Conservation (phyloP, 2,329 filamentous ascomycete genomes). For the Clonostachys byssicola region DNA sequence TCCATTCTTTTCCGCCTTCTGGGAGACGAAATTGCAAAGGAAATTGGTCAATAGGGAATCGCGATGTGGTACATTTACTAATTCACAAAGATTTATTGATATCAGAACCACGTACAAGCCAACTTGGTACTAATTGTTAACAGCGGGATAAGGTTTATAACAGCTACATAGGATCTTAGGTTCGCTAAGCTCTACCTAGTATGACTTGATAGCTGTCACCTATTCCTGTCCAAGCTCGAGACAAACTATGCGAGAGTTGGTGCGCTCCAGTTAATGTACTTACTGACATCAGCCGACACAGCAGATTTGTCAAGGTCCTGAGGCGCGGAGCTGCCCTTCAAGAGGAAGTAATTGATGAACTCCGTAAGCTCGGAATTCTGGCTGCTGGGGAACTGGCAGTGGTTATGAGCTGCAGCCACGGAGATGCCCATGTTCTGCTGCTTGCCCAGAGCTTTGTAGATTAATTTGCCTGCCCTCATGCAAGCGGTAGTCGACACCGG, state of each 20-base stretch:
- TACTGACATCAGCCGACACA: background rate
- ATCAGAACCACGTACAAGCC: too few relatives aligned
- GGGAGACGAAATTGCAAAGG: too few relatives aligned
- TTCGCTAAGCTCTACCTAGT: too few relatives aligned
- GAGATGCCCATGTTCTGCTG: conserved; percentile 54
- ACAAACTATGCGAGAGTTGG: background rate
- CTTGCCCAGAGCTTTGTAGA: conserved; percentile 49
- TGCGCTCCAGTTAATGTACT: conserved; percentile 1
- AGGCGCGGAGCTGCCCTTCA: conserved; percentile 20
- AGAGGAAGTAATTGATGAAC: conserved; percentile 52
- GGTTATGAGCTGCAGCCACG: conserved; percentile 46
- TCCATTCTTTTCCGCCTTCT: too few relatives aligned
- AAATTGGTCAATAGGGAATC: too few relatives aligned
- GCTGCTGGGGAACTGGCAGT: conserved; percentile 50
- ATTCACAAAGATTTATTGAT: too few relatives aligned
- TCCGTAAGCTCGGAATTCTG: conserved; percentile 46
- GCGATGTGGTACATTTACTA: too few relatives aligned
- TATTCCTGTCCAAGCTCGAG: too few relatives aligned
- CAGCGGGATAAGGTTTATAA: too few relatives aligned
- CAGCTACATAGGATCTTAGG: too few relatives aligned
- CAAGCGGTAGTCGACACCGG: conserved; percentile 51
- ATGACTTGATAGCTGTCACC: too few relatives aligned
- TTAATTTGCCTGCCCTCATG: conserved; percentile 48
- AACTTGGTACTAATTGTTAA: too few relatives aligned
- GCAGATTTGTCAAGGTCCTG: background rate